phyloP scores from a whole-genome alignment of 2,329 filamentous ascomycete species.

The Paradendryphiella salina region DNA sequence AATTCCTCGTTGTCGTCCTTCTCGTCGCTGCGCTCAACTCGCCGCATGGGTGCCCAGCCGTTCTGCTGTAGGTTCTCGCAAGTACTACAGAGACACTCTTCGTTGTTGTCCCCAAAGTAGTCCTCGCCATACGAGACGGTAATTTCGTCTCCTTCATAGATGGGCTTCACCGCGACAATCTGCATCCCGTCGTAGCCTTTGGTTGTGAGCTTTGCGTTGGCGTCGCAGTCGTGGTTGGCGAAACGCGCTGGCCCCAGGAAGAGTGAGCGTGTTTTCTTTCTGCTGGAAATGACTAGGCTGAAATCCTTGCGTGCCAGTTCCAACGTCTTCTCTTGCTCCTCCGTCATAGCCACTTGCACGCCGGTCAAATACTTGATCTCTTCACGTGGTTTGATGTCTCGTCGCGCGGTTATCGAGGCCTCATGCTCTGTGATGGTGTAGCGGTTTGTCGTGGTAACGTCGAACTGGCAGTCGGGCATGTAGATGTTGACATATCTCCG shows the following conservation, averaged over 20 bases:
- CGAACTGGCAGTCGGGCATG: slow-evolving; percentile 89
- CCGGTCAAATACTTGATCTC: slow-evolving; percentile 88
- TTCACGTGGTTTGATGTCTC: slow-evolving; percentile 77
- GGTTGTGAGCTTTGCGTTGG: slow-evolving; percentile 86
- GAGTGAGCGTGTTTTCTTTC: slow-evolving; percentile 85
- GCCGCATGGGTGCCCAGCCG: slow-evolving; percentile 70
- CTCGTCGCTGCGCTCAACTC: slow-evolving; percentile 41
- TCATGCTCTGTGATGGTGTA: slow-evolving; percentile 92
- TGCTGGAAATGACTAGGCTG: slow-evolving; percentile 91
- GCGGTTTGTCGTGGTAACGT: slow-evolving; percentile 89
- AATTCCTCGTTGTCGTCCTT: slow-evolving; percentile 22
- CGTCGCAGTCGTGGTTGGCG: slow-evolving; percentile 94
- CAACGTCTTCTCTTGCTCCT: slow-evolving; percentile 82
- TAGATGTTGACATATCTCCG: slow-evolving; percentile 93
- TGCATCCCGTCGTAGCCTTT: slow-evolving; percentile 85
- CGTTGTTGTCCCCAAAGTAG: slow-evolving; percentile 94
- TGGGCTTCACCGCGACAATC: slow-evolving; percentile 80
- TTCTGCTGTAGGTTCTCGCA: slow-evolving; percentile 78
- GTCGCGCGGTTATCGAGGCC: slow-evolving; percentile 81
- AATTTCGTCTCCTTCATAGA: slow-evolving; percentile 87
- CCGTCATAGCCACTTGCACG: slow-evolving; percentile 88
- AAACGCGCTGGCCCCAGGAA: slow-evolving; percentile 96
- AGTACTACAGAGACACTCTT: slow-evolving; percentile 87
- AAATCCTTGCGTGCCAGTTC: slow-evolving; percentile 87
- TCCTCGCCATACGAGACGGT: slow-evolving; percentile 95